Percentiles rank a stretch among this genome's conserved stretches.
Evolutionary conservation across 2,329 filamentous ascomycete species (phyloP).

Genomic region (Cadophora sp.): DNA sequence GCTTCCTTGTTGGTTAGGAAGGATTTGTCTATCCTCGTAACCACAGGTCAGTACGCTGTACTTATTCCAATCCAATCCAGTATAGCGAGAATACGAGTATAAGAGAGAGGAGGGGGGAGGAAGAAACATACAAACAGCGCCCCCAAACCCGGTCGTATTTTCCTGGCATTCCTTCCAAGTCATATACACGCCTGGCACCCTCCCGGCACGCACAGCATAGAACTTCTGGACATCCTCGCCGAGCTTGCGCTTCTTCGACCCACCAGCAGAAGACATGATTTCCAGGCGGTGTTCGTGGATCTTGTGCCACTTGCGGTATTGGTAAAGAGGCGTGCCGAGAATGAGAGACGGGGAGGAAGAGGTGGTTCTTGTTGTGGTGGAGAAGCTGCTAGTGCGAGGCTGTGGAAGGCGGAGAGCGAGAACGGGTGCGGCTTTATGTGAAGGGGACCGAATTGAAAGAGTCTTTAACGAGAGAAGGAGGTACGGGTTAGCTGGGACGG

Average conservation of each 20-base stretch:
- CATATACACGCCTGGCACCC: slow-evolving; percentile 65
- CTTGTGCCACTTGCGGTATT: slow-evolving; percentile 15
- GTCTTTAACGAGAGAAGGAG: slow-evolving; percentile 13
- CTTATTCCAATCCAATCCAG: background rate
- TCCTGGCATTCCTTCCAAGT: slow-evolving; percentile 66
- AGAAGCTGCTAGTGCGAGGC: slow-evolving; percentile 17
- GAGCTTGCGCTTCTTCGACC: slow-evolving; percentile 41
- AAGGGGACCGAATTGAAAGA: slow-evolving; percentile 14
- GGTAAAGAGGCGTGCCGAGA: slow-evolving; percentile 7
- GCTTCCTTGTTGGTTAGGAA: slow-evolving; percentile 78
- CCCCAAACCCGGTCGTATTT: slow-evolving; percentile 66
- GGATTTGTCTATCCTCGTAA: slow-evolving; percentile 70
- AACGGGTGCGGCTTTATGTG: slow-evolving; percentile 4
- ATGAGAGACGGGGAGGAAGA: background rate
- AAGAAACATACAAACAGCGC: slow-evolving; percentile 68
- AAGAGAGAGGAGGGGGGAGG: background rate
- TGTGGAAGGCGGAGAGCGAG: background rate
- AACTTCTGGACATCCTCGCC: slow-evolving; percentile 54
- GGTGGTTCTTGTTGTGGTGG: background rate
- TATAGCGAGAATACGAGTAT: background rate
- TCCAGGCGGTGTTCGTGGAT: background rate
- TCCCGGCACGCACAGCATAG: slow-evolving; percentile 67
- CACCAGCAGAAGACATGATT: slow-evolving; percentile 21
- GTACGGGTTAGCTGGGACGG: no score
- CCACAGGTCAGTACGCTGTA: slow-evolving; percentile 18